Evolutionary conservation across 768 basidiomycete genomes (phyloP), one percentile per base, ranked within the genome.

Genomic region (Cyathus striatus): DNA sequence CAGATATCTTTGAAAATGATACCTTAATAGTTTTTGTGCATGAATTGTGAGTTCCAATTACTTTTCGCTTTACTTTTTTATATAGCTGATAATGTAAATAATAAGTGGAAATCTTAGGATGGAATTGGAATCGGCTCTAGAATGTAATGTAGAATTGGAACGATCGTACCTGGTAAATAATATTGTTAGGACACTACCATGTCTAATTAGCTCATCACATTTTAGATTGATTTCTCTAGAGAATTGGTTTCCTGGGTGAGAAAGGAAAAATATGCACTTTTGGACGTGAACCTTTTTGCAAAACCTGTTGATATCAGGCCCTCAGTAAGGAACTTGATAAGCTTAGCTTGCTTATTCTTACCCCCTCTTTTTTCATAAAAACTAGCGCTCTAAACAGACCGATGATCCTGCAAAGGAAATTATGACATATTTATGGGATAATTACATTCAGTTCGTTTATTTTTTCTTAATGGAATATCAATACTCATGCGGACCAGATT

Each of bases 381-480:
- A 21, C 10, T 36, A 75, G 74, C 64, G 70, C 25, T 45, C 59
- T 6, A 79, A 70, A 49, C 48, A 63, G 13, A 50, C 60, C 41
- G 73, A 70, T 37, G 69, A 74, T 34, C 68, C 71, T 32, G 73
- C 70, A 6, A 71, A 61, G 38, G 79, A 86, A 22, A 64, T 94
- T 18, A 58, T 95, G 45, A 72, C 73, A 3, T 95, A 97, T 58
- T 61, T 98, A 9, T 99, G 96, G 96, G 95, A 98, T 61, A 95
- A 97, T 55, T 94, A 93, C 55, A 72, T 98, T 48, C 81, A 87
- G 94, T 96, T 52, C 46, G 87, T 59, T 14, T n/a, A 37, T 35
- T 45, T n/a, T 23, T 4, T 38, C 17, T 17, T 38, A 6, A 16
- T 27, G 18, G 23, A 38, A 33, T 30, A 32, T 48, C 0, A 36